phyloP scores from a whole-genome alignment of 108 stramenopile species.

The Nitzschia sp. region DNA sequence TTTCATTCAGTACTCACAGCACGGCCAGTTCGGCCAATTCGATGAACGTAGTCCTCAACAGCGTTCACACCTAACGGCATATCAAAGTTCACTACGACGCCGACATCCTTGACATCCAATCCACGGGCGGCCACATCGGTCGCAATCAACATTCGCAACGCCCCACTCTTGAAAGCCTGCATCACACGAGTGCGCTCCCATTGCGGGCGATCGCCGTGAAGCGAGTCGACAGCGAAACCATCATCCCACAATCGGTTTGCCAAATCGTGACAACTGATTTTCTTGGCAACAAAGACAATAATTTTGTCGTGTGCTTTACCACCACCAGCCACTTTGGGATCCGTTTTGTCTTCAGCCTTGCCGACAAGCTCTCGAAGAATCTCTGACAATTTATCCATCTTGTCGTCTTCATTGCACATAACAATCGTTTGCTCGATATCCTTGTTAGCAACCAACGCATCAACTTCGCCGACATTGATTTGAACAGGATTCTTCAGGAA shows the following conservation, averaged over 20 bases:
- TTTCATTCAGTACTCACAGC: no score
- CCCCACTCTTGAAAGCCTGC: conserved; percentile 89
- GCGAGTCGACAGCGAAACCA: conserved; percentile 90
- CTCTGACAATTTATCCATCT: conserved; percentile 89
- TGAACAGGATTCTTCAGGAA: conserved; percentile 95
- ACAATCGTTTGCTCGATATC: conserved; percentile 91
- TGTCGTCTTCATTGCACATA: conserved; percentile 87
- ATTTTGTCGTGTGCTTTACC: conserved; percentile 83
- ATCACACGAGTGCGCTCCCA: conserved; percentile 96
- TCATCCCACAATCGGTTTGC: conserved; percentile 92
- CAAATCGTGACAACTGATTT: conserved; percentile 83
- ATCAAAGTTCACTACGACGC: conserved; percentile 96
- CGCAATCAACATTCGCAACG: conserved; percentile 92
- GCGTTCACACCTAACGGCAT: conserved; percentile 91
- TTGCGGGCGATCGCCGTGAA: conserved; percentile 98
- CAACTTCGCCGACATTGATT: conserved; percentile 95
- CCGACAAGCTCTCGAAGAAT: conserved; percentile 87
- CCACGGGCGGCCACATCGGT: conserved; percentile 99
- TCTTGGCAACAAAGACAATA: conserved; percentile 91
- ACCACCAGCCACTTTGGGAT: conserved; percentile 48
- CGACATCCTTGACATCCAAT: conserved; percentile 97
- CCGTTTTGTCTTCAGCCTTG: conserved; percentile 40
- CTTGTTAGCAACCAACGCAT: conserved; percentile 92
- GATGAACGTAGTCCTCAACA: conserved; percentile 93
- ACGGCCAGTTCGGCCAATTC: conserved; percentile 94